A percentile compares a stretch with the other conserved stretches of the same genome.
Conservation (phyloP, 75 land plant genomes). For the Sequoiadendron giganteum region DNA sequence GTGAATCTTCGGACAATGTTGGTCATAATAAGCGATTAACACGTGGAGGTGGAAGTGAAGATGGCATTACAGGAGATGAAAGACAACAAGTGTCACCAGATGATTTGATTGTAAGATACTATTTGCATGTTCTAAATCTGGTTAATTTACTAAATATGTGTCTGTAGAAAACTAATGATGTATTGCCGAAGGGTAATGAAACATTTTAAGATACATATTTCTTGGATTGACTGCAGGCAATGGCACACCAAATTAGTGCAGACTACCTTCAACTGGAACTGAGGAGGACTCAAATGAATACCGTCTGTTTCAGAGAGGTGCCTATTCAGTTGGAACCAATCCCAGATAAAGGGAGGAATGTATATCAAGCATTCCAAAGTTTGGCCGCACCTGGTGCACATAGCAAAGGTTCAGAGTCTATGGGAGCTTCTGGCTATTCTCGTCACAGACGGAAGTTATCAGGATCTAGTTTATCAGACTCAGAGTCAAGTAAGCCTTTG, state of each 20-base stretch:
- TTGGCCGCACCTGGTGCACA: slow-evolving; percentile 31
- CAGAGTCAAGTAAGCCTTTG: slow-evolving; percentile 33
- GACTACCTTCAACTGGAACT: slow-evolving; percentile 75
- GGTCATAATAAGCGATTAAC: slow-evolving; percentile 65
- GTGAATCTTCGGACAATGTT: slow-evolving; percentile 58
- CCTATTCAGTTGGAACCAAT: slow-evolving; percentile 34
- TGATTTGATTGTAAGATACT: slow-evolving; percentile 70
- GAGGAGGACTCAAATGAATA: slow-evolving; percentile 81
- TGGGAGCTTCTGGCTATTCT: slow-evolving; percentile 29
- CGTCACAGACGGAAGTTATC: slow-evolving; percentile 39
- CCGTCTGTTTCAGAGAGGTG: slow-evolving; percentile 77
- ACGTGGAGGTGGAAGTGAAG: slow-evolving; percentile 67
- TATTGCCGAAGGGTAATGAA: not conserved
- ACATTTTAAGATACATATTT: not conserved
- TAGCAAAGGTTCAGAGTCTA: slow-evolving; percentile 19
- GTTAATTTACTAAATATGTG: not conserved
- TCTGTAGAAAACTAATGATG: not conserved
- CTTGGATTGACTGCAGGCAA: slow-evolving; percentile 41
- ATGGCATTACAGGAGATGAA: slow-evolving; percentile 61
- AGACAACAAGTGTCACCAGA: slow-evolving; percentile 74
- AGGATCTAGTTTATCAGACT: slow-evolving; percentile 34
- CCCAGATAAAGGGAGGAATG: slow-evolving; percentile 44
- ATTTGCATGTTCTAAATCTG: not conserved
- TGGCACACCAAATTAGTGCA: slow-evolving; percentile 70
- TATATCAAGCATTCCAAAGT: slow-evolving; percentile 33